These are phyloP conservation scores for Glomus cerebriforme DNA, from an alignment of 192 early-diverging fungal genomes.

Conservation along the genomic window DNA sequence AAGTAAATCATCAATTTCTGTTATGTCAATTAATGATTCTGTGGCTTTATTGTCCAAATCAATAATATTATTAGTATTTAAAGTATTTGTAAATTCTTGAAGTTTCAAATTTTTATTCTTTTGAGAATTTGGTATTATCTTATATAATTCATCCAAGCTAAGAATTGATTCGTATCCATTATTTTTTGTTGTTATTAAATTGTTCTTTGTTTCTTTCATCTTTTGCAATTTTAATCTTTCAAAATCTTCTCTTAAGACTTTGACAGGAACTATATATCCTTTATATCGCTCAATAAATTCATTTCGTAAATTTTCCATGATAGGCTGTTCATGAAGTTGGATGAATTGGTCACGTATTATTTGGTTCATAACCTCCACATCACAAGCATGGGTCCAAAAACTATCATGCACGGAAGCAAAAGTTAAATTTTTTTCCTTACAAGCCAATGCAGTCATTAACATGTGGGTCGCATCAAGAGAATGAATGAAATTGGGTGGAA, in stretches of 20 bases:
- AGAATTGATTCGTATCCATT: slow-evolving; percentile 34
- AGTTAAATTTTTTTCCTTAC: slow-evolving; percentile 72
- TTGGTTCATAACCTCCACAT: slow-evolving; percentile 82
- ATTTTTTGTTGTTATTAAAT: slow-evolving; percentile 18
- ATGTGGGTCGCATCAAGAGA: slow-evolving; percentile 97
- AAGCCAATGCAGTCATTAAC: slow-evolving; percentile 89
- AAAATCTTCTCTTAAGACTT: slow-evolving; percentile 36
- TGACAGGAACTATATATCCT: slow-evolving; percentile 66
- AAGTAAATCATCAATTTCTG: slow-evolving; percentile 30
- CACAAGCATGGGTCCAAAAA: slow-evolving; percentile 96
- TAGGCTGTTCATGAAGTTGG: slow-evolving; percentile 74
- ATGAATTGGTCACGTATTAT: slow-evolving; percentile 92
- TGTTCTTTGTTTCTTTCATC: slow-evolving; percentile 24
- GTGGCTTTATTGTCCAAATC: background rate
- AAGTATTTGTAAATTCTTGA: background rate
- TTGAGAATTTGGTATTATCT: slow-evolving; percentile 34
- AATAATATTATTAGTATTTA: slow-evolving; percentile 27
- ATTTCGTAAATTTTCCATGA: slow-evolving; percentile 79
- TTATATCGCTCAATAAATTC: slow-evolving; percentile 85
- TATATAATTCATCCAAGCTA: slow-evolving; percentile 40
- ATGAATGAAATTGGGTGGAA: slow-evolving; percentile 99
- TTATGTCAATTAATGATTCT: background rate
- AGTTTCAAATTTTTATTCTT: slow-evolving; percentile 1
- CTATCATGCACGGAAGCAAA: slow-evolving; percentile 98
- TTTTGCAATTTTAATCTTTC: slow-evolving; percentile 37